Base-by-base conservation (phyloP, 108 stramenopile genomes). In the Nitzschia inconspicua region DNA sequence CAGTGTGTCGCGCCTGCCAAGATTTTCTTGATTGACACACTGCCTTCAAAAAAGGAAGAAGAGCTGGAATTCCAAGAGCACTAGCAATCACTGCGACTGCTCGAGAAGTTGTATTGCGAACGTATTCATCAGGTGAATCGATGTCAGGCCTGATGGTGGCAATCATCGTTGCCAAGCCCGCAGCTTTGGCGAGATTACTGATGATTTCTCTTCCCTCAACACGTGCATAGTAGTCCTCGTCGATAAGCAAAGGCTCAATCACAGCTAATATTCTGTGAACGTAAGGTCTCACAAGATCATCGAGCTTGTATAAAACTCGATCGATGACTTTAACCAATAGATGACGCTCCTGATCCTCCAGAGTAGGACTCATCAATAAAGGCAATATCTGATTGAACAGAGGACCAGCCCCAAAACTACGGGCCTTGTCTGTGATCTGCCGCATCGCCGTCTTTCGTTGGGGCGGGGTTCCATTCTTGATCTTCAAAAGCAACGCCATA, bases 71-170 rank as follows among this genome's bases (percentile, higher is more conserved):
- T 27, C 99, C 99, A 43, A 99, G 68, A 5, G 99, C 98, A 26
- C 96, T 95, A 0, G 99, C 99, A 7, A 99, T 98, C 25, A 98
- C 99, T 4, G 99, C 99, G 46, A 99, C 96, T 2, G 99, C 98
- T 0, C 99, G 68, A 2, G 97, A 95, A 27, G 98, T 98, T 16
- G 93, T 96, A 74, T 98, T 98, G 7, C 99, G 80, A 4, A 98
- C 98, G 64, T 97, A 98, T 58, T 98, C 98, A 69, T 98, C 96
- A 2, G 93, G 91, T 61, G 94, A 93, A 72, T 99, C 99, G 65
- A 99, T 97, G 77, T 99, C 98, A 0, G 99, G 98, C n/a, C 99
- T 80, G 96, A 99, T 97, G 26, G 97, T 97, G 10, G 97, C 94
- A 65, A 99, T 97, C 99, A 99, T 99, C 20, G 97, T 96, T n/a